phyloP scores from a whole-genome alignment of 2,329 filamentous ascomycete genomes.

The Alternaria panax region DNA sequence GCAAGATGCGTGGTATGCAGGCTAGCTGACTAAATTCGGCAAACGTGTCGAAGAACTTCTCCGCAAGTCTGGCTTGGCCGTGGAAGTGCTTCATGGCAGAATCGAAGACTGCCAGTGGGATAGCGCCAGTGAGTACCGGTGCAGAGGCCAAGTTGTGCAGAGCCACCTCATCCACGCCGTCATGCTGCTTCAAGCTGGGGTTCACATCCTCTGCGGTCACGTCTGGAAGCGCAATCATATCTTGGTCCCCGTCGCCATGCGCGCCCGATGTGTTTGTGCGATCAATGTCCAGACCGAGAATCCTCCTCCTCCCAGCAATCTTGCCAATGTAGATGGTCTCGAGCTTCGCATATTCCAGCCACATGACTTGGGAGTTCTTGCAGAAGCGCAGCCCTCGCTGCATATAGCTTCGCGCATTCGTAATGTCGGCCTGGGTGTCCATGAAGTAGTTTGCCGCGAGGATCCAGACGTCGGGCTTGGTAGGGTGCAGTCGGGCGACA shows the following conservation, averaged over 20 bases:
- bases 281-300: constrained; percentile 67
- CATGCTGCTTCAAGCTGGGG: constrained; percentile 61
- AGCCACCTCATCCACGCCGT: constrained; percentile 58
- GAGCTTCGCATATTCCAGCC: constrained; percentile 87
- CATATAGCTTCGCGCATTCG: constrained; percentile 83
- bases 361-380: constrained; percentile 74
- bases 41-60: constrained; percentile 83
- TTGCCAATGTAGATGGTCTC: constrained; percentile 93
- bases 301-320: constrained; percentile 75
- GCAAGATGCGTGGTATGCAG: constrained; percentile 70
- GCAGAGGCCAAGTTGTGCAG: constrained; percentile 73
- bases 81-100: constrained; percentile 80
- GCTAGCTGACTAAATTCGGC: constrained; percentile 71
- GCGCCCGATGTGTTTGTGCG: constrained; percentile 54
- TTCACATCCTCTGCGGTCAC: constrained; percentile 70
- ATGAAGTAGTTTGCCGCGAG: constrained; percentile 79
- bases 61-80: constrained; percentile 70
- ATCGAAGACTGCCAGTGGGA: constrained; percentile 91
- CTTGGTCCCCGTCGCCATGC: constrained; percentile 55
- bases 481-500: constrained; percentile 84
- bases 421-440: constrained; percentile 85
- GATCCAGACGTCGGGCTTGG: constrained; percentile 84
- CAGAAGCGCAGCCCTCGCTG: constrained; percentile 90
- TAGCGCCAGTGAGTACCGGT: constrained; percentile 88
- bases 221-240: constrained; percentile 63